Conservation (phyloP, 805 yeast species). For the Phaffomyces opuntiae region DNA sequence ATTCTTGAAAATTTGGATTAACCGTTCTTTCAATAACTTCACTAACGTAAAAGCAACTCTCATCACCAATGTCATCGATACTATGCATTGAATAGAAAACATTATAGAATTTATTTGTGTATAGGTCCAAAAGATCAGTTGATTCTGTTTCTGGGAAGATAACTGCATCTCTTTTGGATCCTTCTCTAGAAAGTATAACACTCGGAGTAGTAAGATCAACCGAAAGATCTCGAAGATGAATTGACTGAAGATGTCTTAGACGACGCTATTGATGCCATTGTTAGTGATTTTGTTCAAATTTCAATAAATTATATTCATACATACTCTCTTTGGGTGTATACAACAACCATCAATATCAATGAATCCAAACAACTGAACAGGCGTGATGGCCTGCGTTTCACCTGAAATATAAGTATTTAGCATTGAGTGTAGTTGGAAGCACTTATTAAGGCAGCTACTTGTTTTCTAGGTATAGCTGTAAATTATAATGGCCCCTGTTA, state of each 20-base stretch:
- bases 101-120: slow-evolving; percentile 23
- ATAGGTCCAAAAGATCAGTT: slow-evolving; percentile 11
- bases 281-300: neutral
- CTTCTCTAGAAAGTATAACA: neutral
- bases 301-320: neutral
- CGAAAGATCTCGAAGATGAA: slow-evolving; percentile 16
- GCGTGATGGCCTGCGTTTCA: neutral
- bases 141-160: neutral
- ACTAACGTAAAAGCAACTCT: slow-evolving; percentile 29
- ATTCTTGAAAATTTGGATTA: slow-evolving; percentile 26
- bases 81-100: slow-evolving; percentile 31
- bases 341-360: slow-evolving; percentile 11
- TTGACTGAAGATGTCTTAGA: slow-evolving; percentile 15
- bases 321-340: slow-evolving; percentile 15
- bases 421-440: neutral
- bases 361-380: neutral
- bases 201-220: neutral
- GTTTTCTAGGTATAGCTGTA: too few relatives aligned
- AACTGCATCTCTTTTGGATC: neutral
- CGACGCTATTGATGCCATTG: slow-evolving; percentile 13
- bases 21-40: slow-evolving; percentile 24
- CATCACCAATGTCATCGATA: slow-evolving; percentile 14
- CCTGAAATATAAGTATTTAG: slow-evolving; percentile 4
- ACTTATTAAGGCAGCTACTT: too few relatives aligned
- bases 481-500: too few relatives aligned